Conservation (phyloP, 495 filamentous ascomycete species). For the Tuber magnatum region DNA sequence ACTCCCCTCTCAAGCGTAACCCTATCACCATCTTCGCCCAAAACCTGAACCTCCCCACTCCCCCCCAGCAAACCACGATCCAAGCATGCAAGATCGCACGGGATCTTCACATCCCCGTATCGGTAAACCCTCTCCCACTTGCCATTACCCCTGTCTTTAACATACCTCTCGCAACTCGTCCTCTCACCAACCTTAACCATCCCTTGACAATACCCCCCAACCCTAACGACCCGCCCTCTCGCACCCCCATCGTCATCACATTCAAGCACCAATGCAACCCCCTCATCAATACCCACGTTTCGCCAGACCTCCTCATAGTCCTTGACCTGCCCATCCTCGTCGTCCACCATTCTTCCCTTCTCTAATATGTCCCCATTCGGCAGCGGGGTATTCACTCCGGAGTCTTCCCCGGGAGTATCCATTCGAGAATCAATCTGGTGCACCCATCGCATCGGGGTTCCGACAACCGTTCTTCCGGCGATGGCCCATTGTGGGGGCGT, state of each 20-base stretch:
- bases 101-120: conserved; percentile 14
- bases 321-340: conserved; percentile 30
- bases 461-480: conserved; percentile 24
- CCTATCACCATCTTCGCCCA: not conserved
- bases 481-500: conserved; percentile 32
- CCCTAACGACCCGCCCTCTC: conserved; percentile 25
- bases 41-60: not conserved
- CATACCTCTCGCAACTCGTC: conserved; percentile 45
- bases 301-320: conserved; percentile 38
- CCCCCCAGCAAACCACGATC: conserved; percentile 5
- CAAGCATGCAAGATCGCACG: conserved; percentile 27
- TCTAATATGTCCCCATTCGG: conserved; percentile 35
- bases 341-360: conserved; percentile 36
- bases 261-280: conserved; percentile 18
- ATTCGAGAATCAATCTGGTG: conserved; percentile 34
- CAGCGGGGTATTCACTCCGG: conserved; percentile 20
- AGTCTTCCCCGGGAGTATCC: conserved; percentile 16
- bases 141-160: conserved; percentile 44
- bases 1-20: conserved; percentile 17
- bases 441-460: conserved; percentile 25
- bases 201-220: conserved; percentile 34
- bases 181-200: conserved; percentile 52
- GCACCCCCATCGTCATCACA: conserved; percentile 17
- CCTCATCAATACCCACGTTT: conserved; percentile 15
- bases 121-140: conserved; percentile 28